Conservation (phyloP, 768 basidiomycete species). For the Sarcodon aspratus region DNA sequence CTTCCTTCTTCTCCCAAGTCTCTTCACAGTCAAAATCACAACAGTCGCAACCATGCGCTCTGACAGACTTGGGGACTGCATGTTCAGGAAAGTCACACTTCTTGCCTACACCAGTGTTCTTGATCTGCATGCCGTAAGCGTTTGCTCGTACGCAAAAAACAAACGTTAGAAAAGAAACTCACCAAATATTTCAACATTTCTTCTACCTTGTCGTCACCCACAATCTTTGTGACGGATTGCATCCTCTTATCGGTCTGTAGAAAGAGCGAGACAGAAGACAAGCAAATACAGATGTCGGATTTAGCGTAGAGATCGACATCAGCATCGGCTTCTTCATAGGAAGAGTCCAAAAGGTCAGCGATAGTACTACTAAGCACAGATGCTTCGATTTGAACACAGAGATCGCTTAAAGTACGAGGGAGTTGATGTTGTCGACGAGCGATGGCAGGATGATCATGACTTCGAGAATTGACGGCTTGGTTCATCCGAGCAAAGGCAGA, state of each 20-base stretch:
- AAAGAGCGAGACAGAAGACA: constrained; percentile 15
- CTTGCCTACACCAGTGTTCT: constrained; percentile 5
- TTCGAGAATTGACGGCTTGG: neutral
- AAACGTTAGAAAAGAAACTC: neutral
- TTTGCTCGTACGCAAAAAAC: neutral
- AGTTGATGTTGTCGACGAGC: constrained; percentile 1
- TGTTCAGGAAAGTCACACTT: constrained; percentile 24
- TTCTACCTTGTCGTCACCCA: constrained; percentile 14
- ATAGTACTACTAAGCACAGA: constrained; percentile 5
- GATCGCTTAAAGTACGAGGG: neutral
- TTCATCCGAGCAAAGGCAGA: neutral
- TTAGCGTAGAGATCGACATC: neutral
- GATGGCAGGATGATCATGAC: constrained; percentile 4
- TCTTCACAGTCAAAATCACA: constrained; percentile 17
- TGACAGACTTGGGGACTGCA: constrained; percentile 8
- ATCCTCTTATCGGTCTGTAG: constrained; percentile 13
- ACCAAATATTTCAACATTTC: constrained; percentile 14
- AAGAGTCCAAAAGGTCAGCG: constrained; percentile 1
- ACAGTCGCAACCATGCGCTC: constrained; percentile 16
- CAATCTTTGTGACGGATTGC: constrained; percentile 11
- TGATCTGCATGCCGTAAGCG: constrained; percentile 12
- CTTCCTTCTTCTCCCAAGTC: constrained; percentile 8
- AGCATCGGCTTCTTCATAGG: constrained; percentile 1
- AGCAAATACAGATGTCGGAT: constrained; percentile 18
- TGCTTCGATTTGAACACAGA: constrained; percentile 6